Conservation (phyloP, 345 rosid genomes). For the Triadica sebifera region DNA sequence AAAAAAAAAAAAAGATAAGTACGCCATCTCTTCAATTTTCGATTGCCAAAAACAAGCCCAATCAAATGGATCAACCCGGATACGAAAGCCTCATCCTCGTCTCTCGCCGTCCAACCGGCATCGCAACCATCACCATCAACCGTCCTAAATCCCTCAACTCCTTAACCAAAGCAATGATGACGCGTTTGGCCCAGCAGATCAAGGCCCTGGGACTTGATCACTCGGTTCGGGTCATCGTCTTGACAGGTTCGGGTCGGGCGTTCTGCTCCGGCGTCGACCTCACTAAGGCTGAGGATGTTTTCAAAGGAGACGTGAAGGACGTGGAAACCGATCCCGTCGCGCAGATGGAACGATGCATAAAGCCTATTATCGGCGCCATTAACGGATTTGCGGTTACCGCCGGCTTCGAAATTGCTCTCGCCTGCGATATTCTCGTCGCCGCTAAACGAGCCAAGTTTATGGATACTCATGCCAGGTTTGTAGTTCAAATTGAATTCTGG, state of each 20-base stretch:
- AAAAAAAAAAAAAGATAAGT: too few species aligned
- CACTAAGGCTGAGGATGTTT: constrained; percentile 79
- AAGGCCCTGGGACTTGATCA: constrained; percentile 53
- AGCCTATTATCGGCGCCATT: constrained; percentile 87
- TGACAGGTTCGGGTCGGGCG: constrained; percentile 75
- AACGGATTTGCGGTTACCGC: constrained; percentile 87
- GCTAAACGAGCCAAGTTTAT: constrained; percentile 73
- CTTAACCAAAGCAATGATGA: constrained; percentile 70
- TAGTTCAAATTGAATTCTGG: not conserved
- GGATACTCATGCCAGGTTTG: constrained; percentile 83
- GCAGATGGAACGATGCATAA: constrained; percentile 78
- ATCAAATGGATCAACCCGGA: constrained; percentile 31
- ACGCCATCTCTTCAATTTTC: too few species aligned
- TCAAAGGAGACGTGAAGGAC: constrained; percentile 93
- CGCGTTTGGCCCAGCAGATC: constrained; percentile 60
- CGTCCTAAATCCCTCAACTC: constrained; percentile 93
- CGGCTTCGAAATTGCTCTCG: constrained; percentile 85
- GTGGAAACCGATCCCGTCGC: constrained; percentile 59
- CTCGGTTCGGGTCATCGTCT: constrained; percentile 56
- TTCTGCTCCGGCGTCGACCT: constrained; percentile 93
- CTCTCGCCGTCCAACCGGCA: constrained; percentile 52
- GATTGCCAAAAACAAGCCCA: too few species aligned
- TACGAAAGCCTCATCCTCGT: constrained; percentile 54
- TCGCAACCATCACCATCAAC: constrained; percentile 72
- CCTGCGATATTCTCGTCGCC: constrained; percentile 81